Base-by-base conservation (phyloP, 2,329 filamentous ascomycete genomes). In the Pseudogymnoascus sp. region DNA sequence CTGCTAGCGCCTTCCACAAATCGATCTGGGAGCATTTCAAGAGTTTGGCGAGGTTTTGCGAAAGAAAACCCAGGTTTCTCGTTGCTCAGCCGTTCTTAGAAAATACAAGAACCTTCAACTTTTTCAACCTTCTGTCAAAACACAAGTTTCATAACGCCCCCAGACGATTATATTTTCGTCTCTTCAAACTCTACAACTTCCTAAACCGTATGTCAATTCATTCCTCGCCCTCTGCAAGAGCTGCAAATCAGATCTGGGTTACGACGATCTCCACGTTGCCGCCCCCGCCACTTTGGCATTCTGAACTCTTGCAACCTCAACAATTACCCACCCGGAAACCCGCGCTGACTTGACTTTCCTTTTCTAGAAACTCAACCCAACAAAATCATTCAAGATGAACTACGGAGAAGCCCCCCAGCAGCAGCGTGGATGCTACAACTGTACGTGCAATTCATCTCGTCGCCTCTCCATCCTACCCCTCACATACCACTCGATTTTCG, bases 341-440 rank as follows among this genome's bases (percentile, higher is more conserved):
- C 34, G 40, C 7, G 37, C 59, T 60, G 37, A 60, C 59, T 9
- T 18, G 21, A 23, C 18, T 16, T 60, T 42, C 34, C 14, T 1
- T 11, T 16, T 21, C 9, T 62, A 34, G 28, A 34, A 62, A 62
- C 36, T 9, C 28, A 56, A 43, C 60, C 40, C 28, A 60, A 25
- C 61, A 56, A 60, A 60, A 60, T 60, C 59, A 25, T 61, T 65
- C 64, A 60, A 62, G 64, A 73, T 75, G 73, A 72, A 74, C 65
- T 72, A 71, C 67, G 69, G 69, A 64, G 67, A 64, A 46, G 59
- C 65, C 42, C 46, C 65, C 64, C 66, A 65, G 21, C 68, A 69
- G 66, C 73, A 70, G 64, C 77, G 78, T 68, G 76, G 75, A 67
- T 81, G 79, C 76, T 81, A 80, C 75, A 81, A 78, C 71, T 81